Percentiles rank a stretch among this genome's conserved stretches.
phyloP scores from a whole-genome alignment of 2,329 filamentous ascomycete species.

The Fusarium neocosmosporiellum region DNA sequence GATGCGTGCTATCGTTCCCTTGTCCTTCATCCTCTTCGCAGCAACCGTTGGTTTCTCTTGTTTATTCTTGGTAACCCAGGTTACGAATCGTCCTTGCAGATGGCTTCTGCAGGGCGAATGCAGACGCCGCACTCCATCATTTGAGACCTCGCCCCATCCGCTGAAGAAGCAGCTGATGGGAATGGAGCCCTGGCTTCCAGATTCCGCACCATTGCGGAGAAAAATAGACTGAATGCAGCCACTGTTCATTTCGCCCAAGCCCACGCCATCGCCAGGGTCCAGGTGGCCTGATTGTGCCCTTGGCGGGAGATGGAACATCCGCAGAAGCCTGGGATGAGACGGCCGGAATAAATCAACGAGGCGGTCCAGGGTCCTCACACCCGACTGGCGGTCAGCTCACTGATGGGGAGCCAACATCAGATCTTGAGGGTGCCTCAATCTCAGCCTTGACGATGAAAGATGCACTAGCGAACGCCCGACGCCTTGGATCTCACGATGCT shows the following conservation, averaged over 20 bases:
- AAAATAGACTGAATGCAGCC: neutral
- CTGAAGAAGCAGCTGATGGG: conserved; percentile 5
- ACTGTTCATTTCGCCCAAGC: neutral
- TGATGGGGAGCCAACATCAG: neutral
- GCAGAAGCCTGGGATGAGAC: neutral
- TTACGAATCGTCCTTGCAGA: neutral
- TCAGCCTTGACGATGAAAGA: neutral
- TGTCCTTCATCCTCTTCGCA: neutral
- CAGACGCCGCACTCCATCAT: neutral
- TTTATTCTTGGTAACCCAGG: neutral
- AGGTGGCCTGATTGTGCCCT: conserved; percentile 6
- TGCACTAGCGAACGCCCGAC: neutral
- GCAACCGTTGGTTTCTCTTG: neutral
- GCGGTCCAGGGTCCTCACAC: neutral
- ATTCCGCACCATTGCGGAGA: conserved; percentile 4
- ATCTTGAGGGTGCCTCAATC: neutral
- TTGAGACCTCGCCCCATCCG: conserved; percentile 6
- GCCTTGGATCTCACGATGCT: neutral
- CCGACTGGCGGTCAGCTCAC: neutral
- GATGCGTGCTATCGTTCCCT: neutral
- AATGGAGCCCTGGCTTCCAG: neutral
- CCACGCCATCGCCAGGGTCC: neutral
- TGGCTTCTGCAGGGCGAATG: neutral
- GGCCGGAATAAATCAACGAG: neutral
- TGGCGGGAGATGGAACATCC: neutral